Base-by-base conservation (phyloP, 2,329 filamentous ascomycete species). In the Colletotrichum sp. region DNA sequence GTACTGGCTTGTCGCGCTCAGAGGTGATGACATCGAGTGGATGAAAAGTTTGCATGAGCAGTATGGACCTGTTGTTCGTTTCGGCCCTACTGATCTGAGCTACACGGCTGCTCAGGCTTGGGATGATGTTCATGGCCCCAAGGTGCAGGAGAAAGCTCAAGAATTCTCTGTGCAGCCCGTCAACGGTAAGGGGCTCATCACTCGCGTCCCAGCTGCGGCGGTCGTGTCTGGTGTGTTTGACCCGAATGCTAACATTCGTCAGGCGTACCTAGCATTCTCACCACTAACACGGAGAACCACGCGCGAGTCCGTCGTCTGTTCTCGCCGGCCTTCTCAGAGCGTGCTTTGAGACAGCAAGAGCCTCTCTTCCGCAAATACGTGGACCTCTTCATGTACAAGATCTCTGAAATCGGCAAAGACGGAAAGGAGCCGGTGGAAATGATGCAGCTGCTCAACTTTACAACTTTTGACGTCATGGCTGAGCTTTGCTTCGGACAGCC, bases 311-410 rank as follows among this genome's bases (percentile, higher is more conserved):
- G 78, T 9, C 75, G 76, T 3, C 52, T 79, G 3, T 79, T 80
- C 58, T 71, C 74, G 3, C 79, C 78, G 4, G 79, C 78, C 5
- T 80, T 80, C 66, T 79, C 78, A 6, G 79, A 79, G 15, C 66
- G 78, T 7, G 76, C 74, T 6, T 18, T 80, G 55, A 76, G 77
- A 12, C 66, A 73, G 16, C 79, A 80, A 34, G 78, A 80, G 55
- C 75, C 76, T 10, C 66, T 80, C 12, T 79, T 88, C 75, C 80
- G 82, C 67, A 80, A 79, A 3, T 86, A 87, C 75, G 82, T 83
- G 30, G 80, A 85, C 55, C 76, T 85, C 27, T 82, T 87, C 64
- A 80, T 85, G 56, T 73, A 79, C 22, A 84, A 82, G 60, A 77
- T 88, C 48, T 79, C 79, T n/a, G 83, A 86, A n/a, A 70, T 78